Base-by-base conservation (phyloP, 495 filamentous ascomycete genomes). In the Trypethelium eluteriae region DNA sequence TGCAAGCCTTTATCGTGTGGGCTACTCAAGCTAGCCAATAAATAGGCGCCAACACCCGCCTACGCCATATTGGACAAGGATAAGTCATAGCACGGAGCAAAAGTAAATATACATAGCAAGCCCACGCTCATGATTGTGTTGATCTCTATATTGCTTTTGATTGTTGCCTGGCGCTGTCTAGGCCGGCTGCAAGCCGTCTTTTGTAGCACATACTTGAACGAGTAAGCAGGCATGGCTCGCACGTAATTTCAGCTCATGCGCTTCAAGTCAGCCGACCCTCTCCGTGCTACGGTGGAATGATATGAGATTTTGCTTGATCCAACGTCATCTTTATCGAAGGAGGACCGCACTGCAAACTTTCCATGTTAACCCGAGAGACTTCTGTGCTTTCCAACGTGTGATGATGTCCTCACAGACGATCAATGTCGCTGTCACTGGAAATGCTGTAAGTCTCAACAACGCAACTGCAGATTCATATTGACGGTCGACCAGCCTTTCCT, bases 401-500 rank as follows among this genome's bases (percentile, higher is more conserved):
- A 11, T n/a, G 49, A 25, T 14, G 10, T 53, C 49, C 5, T n/a
- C 49, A 53, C 7, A 53, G 9, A 53, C 49, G 16, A 53, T 53
- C 18, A 7, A 53, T 25, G 49, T 53, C 49, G 49, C 49, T 53
- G 49, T 53, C 49, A 53, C 49, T 53, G 49, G 49, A 53, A 53
- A 11, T 53, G 49, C 49, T 25, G 49, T 53, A n/a, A 53, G 49
- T 53, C 49, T 53, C n/a, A 25, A 9, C 4, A 53, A 53, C 18
- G 49, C 49, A 18, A 6, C n/a, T 53, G 18, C 49, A 53, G 3
- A 25, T 25, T 25, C n/a, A 18, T 53, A 25, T 25, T 53, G 49
- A 53, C 49, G 49, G 3, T 11, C 18, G 10, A 53, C 49, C n/a
- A 53, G 49, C 49, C 49, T 53, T 53, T 53, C 49, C 49, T 53